Base-by-base conservation (phyloP, 371 early-diverging fungal genomes). In the Mortierella sp. region DNA sequence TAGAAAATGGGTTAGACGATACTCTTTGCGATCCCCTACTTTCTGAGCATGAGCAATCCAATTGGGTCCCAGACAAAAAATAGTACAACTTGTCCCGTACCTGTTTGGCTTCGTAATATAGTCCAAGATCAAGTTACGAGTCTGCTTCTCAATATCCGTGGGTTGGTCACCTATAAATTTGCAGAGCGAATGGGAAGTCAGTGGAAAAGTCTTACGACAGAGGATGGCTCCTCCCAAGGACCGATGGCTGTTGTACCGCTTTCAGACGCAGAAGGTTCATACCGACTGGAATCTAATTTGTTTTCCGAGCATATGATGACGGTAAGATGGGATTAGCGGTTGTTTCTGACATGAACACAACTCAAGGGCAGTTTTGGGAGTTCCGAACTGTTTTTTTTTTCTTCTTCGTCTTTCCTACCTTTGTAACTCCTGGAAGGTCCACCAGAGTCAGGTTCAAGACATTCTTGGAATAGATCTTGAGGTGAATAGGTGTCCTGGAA, bases 341-440 rank as follows among this genome's bases (percentile, higher is more conserved):
- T 37, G 37, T 37, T 37, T 37, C 37, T 37, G 37, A 37, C 37
- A 37, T 37, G 9, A 5, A 9, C 37, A 37, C 37, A 37, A 37
- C 37, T 37, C 37, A 37, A 37, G 37, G 37, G 37, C 37, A 9
- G 37, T 9, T 37, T 37, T 9, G 37, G 37, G 37, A 37, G 3
- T 37, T 37, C 3, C 37, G 3, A n/a, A 37, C 37, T 37, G 37
- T 9, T 37, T 37, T 37, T 9, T 37, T 14, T 50, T 50, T 46
- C 46, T 16, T 50, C 21, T 21, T 50, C 5, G 4, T 21, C 14
- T 50, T 50, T 16, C 14, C 46, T 82, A 88, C 90, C 88, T 94
- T 94, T 63, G 94, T 93, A 56, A 97, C 77, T 6, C 97, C 97
- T 12, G 97, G 97, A 29, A 97, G 81, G 84, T 97, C 97, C 23